Base-by-base conservation (phyloP, 768 basidiomycete genomes). In the Fibroporia radiculosa region DNA sequence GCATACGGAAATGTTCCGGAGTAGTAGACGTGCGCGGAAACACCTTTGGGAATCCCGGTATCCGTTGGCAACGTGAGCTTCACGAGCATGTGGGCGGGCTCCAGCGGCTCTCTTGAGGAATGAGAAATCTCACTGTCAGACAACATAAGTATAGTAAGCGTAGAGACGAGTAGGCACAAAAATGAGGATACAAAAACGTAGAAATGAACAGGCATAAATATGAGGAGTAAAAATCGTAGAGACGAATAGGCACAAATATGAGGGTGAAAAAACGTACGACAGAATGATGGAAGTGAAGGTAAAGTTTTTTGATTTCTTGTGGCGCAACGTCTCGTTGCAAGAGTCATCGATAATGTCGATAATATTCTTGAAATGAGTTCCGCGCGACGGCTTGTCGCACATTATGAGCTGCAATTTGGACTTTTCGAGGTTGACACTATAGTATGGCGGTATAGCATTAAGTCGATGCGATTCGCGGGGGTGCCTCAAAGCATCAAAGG, bases 1-100 rank as follows among this genome's bases (percentile, higher is more conserved):
- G 41, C 41, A 22, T 32, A n/a, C 4, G 41, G 41, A 5, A 42
- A 5, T n/a, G 41, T 10, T 6, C 41, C 41, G 6, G 41, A 3
- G 6, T 31, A 29, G 29, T 42, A 42, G 19, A 42, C 16, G 41
- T 42, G 41, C 14, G 41, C 41, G 28, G 28, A 18, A 29, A 42
- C 32, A 6, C 28, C 41, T 18, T 20, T 19, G 5, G 41, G 26
- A 8, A 42, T 29, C 5, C 41, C 28, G 4, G 4, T 31, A 5
- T 42, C 41, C 4, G 27, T n/a, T 4, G 41, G 28, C 16, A 42
- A 22, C 18, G 23, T 32, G 19, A 42, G 27, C 41, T 42, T 42
- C 28, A 42, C 16, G 12, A 42, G 29, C 41, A 42, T 42, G 41
- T 42, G 41, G 6, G n/a, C 16, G 16, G 41, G 41, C 41, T 42